These are phyloP conservation scores for Trichophyton rubrum DNA, from an alignment of 2,329 filamentous ascomycete genomes.

Conservation along the genomic window DNA sequence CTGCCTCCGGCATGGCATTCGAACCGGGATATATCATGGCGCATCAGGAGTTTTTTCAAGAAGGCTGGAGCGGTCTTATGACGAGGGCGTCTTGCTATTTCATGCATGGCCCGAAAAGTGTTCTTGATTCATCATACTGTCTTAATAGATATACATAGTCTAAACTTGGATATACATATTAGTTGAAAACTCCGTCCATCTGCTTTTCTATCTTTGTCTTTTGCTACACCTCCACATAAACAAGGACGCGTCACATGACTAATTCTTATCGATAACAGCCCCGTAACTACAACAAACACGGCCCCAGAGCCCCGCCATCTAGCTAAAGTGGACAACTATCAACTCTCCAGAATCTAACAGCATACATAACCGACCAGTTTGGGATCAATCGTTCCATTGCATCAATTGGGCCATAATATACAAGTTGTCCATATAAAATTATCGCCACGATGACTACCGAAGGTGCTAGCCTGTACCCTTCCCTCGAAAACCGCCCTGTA, in stretches of 20 bases:
- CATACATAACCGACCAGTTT: neutral
- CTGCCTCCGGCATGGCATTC: neutral
- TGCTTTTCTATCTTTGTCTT: neutral
- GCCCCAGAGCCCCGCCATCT: neutral
- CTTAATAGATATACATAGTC: neutral
- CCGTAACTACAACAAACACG: neutral
- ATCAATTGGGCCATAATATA: neutral
- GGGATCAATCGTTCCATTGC: neutral
- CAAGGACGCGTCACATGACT: neutral
- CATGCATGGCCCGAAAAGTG: neutral
- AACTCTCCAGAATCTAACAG: neutral
- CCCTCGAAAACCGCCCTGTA: slow-evolving; percentile 70
- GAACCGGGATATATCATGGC: neutral
- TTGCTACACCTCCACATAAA: too few relatives aligned
- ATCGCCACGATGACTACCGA: slow-evolving; percentile 5
- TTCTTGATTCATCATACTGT: neutral
- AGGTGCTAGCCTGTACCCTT: slow-evolving; percentile 42
- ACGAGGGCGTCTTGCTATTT: neutral
- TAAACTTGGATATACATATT: neutral
- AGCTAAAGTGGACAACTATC: neutral
- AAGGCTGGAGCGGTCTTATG: neutral
- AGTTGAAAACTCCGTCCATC: neutral
- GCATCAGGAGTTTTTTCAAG: neutral
- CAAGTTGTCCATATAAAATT: neutral
- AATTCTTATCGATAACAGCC: neutral